These are phyloP conservation scores for Candolleomyces eurysporus DNA, from an alignment of 768 basidiomycete genomes.

Conservation along the genomic window DNA sequence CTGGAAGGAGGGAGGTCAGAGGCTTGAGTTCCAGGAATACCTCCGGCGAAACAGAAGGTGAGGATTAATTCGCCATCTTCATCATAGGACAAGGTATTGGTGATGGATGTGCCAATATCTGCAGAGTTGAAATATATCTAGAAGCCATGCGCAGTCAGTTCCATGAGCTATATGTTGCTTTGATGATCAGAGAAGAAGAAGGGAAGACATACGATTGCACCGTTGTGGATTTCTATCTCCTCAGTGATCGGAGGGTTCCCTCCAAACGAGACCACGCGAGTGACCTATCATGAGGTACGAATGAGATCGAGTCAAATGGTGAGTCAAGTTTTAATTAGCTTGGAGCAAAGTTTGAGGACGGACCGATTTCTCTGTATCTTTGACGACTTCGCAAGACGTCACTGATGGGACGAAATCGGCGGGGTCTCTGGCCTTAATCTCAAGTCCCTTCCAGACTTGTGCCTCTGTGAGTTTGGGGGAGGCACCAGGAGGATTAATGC, in stretches of 20 bases:
- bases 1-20: neutral
- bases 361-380: conserved; percentile 11
- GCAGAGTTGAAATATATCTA: conserved; percentile 14
- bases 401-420: conserved; percentile 5
- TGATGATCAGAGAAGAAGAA: neutral
- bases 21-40: conserved; percentile 10
- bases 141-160: neutral
- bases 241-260: conserved; percentile 8
- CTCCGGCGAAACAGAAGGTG: conserved; percentile 16
- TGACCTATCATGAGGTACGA: conserved; percentile 5
- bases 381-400: conserved; percentile 4
- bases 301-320: neutral
- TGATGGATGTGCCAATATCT: conserved; percentile 4
- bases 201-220: conserved; percentile 6
- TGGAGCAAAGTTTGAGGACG: neutral
- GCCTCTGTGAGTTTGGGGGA: conserved; percentile 8
- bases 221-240: conserved; percentile 1
- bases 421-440: conserved; percentile 13
- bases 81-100: conserved; percentile 15
- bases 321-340: neutral
- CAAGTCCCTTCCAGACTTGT: conserved; percentile 17
- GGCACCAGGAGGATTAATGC: conserved; percentile 15
- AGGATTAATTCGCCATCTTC: conserved; percentile 12
- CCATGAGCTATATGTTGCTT: neutral
- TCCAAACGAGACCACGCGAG: conserved; percentile 9